These are phyloP conservation scores for Elongisporangium senticosum DNA, from an alignment of 352 stramenopile species.

Conservation along the genomic window DNA sequence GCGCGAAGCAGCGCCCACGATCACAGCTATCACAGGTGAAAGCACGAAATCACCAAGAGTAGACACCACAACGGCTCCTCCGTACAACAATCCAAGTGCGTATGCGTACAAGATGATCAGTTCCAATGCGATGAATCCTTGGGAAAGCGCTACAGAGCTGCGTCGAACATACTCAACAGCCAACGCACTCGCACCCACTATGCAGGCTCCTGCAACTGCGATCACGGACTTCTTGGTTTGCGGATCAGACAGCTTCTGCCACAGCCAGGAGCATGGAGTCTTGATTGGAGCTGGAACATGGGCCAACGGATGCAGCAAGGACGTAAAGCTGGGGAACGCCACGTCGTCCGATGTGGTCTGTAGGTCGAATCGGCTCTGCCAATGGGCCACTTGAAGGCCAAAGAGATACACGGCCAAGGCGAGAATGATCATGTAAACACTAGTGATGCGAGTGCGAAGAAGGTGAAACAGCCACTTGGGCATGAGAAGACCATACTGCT, in stretches of 20 bases:
- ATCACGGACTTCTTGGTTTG: conserved; percentile 1
- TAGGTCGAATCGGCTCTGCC: conserved; percentile 60
- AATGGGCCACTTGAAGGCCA: conserved; percentile 51
- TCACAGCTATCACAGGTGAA: conserved; percentile 22
- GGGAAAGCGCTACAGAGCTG: conserved; percentile 8
- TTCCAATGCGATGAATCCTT: conserved; percentile 19
- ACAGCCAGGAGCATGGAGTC: conserved; percentile 6
- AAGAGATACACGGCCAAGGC: conserved; percentile 61
- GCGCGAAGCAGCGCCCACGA: conserved; percentile 16
- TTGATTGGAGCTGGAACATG: conserved; percentile 39
- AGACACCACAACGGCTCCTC: conserved; percentile 28
- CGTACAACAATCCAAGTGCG: conserved; percentile 52
- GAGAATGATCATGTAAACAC: conserved; percentile 59
- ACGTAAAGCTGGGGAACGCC: conserved; percentile 48
- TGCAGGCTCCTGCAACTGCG: neutral
- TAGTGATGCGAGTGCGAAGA: conserved; percentile 37
- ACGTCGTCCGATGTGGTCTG: conserved; percentile 19
- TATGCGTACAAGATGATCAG: conserved; percentile 43
- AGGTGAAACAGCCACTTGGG: conserved; percentile 44
- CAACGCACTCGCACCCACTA: neutral
- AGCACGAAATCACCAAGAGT: conserved; percentile 30
- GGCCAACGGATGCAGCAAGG: conserved; percentile 43
- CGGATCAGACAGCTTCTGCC: conserved; percentile 1
- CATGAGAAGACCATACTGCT: conserved; percentile 33
- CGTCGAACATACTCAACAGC: conserved; percentile 4